Conservation (phyloP, 148 eudicot species). For the Polygonum aviculare region DNA sequence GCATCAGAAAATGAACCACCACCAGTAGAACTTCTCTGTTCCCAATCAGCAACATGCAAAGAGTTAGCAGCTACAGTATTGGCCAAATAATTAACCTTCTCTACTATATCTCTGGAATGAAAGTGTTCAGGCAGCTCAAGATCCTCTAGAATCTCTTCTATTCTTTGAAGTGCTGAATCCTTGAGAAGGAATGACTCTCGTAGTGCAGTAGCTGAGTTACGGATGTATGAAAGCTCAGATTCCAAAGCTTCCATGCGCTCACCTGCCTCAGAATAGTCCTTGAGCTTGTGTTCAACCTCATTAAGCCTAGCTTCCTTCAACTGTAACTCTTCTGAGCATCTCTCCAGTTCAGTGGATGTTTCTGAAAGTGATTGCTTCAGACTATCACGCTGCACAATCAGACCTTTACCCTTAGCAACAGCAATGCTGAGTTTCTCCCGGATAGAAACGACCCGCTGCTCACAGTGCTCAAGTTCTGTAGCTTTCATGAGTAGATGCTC, state of each 20-base stretch:
- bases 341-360: constrained; percentile 65
- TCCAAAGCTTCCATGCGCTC: constrained; percentile 99
- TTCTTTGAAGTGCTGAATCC: constrained; percentile 86
- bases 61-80: constrained; percentile 55
- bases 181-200: constrained; percentile 89
- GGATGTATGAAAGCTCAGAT: constrained; percentile 95
- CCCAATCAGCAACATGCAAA: constrained; percentile 50
- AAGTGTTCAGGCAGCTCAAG: constrained; percentile 86
- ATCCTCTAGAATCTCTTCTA: constrained; percentile 93
- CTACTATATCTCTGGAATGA: constrained; percentile 66
- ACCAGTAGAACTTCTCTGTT: constrained; percentile 57
- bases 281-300: constrained; percentile 76
- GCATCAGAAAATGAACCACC: constrained; percentile 60
- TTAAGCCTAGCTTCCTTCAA: constrained; percentile 64
- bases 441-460: constrained; percentile 81
- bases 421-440: constrained; percentile 93
- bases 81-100: constrained; percentile 88
- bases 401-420: constrained; percentile 95
- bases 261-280: constrained; percentile 86
- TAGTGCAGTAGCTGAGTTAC: constrained; percentile 91
- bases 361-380: constrained; percentile 82
- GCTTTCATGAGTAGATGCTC: constrained; percentile 44
- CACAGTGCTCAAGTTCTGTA: constrained; percentile 77
- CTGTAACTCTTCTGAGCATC: constrained; percentile 62
- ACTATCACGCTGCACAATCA: constrained; percentile 89